Base-by-base conservation (phyloP, 163 green algal genomes). In the Chlorella variabilis region DNA sequence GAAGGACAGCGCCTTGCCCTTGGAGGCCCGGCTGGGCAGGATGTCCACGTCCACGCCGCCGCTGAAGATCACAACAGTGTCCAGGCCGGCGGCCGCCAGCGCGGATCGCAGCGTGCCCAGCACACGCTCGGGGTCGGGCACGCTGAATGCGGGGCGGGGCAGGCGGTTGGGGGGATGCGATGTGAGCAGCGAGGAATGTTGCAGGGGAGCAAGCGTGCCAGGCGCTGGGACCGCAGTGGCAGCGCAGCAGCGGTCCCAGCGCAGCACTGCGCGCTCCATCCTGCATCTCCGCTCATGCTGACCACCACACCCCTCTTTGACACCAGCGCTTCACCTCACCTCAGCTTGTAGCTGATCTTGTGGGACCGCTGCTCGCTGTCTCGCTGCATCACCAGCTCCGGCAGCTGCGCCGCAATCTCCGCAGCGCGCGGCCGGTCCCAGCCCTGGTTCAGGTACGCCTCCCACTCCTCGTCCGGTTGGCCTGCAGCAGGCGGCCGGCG, bases 301-400 rank as follows among this genome's bases (percentile, higher is more conserved):
- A n/a, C n/a, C n/a, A n/a, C n/a, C n/a, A n/a, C n/a, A n/a, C n/a
- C n/a, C n/a, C n/a, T n/a, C n/a, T n/a, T n/a, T n/a, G n/a, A n/a
- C n/a, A n/a, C n/a, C n/a, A n/a, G n/a, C n/a, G n/a, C n/a, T n/a
- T n/a, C n/a, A n/a, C n/a, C 69, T 9, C 73, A 80, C 73, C 56
- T 56, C 4, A 98, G 75, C 79, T 93, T 87, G 89, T 94, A 99
- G 87, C 89, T 96, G 36, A 99, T 76, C 88, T 99, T 98, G 91
- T 99, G 96, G 0, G 91, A 89, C 5, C 95, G 89, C 91, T 98
- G 94, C 88, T 99, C 96, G 7, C 70, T 92, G 1, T 88, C 86
- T 1, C 49, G 81, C 93, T 99, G 92, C 54, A 74, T 80, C 15
- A 59, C 76, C 2, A 97, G 88, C 49, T 91, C 75, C 1, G 88